Base-by-base conservation (phyloP, 495 filamentous ascomycete genomes). In the Amorphotheca resinae region DNA sequence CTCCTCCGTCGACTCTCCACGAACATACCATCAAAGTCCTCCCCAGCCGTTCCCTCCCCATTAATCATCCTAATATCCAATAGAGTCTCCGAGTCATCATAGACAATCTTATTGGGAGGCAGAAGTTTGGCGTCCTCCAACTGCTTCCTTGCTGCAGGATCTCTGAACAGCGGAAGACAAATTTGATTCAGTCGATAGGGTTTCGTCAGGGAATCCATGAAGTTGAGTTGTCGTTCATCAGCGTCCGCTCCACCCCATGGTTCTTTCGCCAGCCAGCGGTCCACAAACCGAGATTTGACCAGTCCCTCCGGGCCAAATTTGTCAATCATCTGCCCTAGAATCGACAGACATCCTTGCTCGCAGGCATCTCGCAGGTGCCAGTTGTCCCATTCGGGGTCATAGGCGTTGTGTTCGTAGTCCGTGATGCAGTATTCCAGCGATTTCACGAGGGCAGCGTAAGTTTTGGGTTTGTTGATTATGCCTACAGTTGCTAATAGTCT, bases 251-350 rank as follows among this genome's bases (percentile, higher is more conserved):
- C 46, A 4, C 73, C 73, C 69, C 73, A 74, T 12, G 66, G 67
- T 38, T 77, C 71, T 49, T 64, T 70, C 18, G 60, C 66, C 4
- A 77, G 59, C 73, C 73, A 77, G 38, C 64, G 69, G 38, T 71
- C 65, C 14, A 77, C 61, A 44, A 77, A 72, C 18, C 60, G 57
- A 31, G 67, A 62, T 39, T 66, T 62, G 36, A 76, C 46, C 7
- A 74, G 43, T 34, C 59, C 63, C 20, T 62, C 58, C 20, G 58
- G 46, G 15, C 59, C 65, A 35, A 57, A 64, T 35, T 61, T 61
- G 25, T 60, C 60, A n/a, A 67, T 49, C 1, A 74, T 54, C 33
- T 66, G 60, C 22, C 52, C 50, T 31, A 70, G 48, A 11, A 73
- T 58, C 41, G 70, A 57, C 15, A 77, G 59, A 46, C 66, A 69